Base-by-base conservation (phyloP, 768 basidiomycete species). In the Leccinellum albellum region DNA sequence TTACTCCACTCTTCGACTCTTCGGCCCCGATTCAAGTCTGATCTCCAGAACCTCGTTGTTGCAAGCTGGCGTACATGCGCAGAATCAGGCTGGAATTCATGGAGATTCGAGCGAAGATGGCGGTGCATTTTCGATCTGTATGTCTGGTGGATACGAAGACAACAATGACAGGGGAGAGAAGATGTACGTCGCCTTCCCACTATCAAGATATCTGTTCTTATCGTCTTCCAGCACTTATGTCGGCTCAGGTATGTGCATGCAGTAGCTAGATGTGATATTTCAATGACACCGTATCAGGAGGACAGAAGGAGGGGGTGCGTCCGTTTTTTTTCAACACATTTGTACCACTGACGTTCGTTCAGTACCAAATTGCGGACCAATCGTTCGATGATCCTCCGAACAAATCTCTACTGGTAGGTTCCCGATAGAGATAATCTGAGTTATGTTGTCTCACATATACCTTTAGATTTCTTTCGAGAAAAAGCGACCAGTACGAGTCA, bases 121-220 rank as follows among this genome's bases (percentile, higher is more conserved):
- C 8, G 72, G 73, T 2, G 75, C 77, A 8, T 78, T 65, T 52
- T 79, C 78, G 14, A 70, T 79, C 21, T 77, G 78, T 17, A 45
- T 79, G 17, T 75, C 78, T 35, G 70, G 62, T 14, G 75, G 76
- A 7, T 79, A 79, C 42, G 73, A 75, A 46, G 78, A 79, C 60
- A 73, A 79, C 55, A n/a, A 49, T 2, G 78, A 79, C 31, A 1
- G 44, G 0, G 78, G 78, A 29, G 69, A 76, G 0, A 69, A 4
- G 7, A 75, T 78, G 77, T 78, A 58, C 4, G 75, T 59, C 56
- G 31, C 28, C 24, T 44, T 24, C 2, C n/a, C 17, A 29, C 42
- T 12, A 7, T 56, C 35, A 37, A 15, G 15, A n/a, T 40, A 46
- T 20, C 21, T 24, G 9, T 44, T 32, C 58, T 67, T 33, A 59